Evolutionary conservation across 129 eudicot genomes (phyloP).

Genomic region (Lonicera japonica): DNA sequence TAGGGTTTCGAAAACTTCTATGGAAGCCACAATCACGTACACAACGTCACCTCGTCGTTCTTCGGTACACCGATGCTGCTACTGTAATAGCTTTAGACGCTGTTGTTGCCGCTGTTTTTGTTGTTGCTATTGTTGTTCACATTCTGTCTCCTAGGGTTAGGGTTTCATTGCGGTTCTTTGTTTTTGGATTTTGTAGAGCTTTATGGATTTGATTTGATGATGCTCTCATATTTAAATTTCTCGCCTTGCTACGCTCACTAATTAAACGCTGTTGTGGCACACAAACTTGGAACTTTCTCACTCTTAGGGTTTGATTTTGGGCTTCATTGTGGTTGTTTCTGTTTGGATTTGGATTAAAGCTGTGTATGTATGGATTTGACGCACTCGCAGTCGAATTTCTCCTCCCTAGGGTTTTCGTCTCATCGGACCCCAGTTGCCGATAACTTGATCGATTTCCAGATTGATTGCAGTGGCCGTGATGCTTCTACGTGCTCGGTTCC

Average conservation of each 20-base stretch:
- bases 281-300: too few species aligned
- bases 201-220: too few species aligned
- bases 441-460: conserved; percentile 61
- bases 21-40: conserved; percentile 1
- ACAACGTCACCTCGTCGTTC: not conserved
- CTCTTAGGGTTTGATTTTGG: not conserved
- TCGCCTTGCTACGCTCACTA: too few species aligned
- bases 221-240: too few species aligned
- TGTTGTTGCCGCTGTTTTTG: conserved; percentile 10
- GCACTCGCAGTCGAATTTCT: conserved; percentile 45
- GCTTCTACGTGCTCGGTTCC: conserved; percentile 28
- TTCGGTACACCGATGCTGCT: not conserved
- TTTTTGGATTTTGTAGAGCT: too few species aligned
- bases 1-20: not conserved
- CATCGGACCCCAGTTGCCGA: conserved; percentile 26
- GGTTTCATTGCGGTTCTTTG: not conserved
- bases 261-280: too few species aligned
- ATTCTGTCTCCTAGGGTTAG: not conserved
- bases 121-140: not conserved
- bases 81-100: conserved; percentile 5
- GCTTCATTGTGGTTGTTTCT: not conserved
- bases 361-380: conserved; percentile 58
- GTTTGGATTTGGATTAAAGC: not conserved
- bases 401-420: conserved; percentile 53
- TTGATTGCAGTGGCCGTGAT: conserved; percentile 54